A percentile compares a stretch with the other conserved stretches of the same genome.
phyloP scores from a whole-genome alignment of 2,329 filamentous ascomycete species.

The Aspergillus aculeatus region DNA sequence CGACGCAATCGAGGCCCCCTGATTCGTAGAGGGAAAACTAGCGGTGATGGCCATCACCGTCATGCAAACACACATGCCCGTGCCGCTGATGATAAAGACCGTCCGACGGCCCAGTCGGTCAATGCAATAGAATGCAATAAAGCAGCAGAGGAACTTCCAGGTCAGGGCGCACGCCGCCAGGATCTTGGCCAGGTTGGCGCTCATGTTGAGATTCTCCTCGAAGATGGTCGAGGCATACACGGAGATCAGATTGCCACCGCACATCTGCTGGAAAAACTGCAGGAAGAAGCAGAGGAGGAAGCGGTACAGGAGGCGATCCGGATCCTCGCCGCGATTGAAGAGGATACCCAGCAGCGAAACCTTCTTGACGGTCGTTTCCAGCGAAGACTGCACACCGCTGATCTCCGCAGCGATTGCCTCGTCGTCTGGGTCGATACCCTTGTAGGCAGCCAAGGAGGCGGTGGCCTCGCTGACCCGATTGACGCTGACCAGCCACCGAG shows the following conservation, averaged over 20 bases:
- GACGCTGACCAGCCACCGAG: slow-evolving; percentile 24
- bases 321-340: slow-evolving; percentile 11
- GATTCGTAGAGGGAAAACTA: slow-evolving; percentile 27
- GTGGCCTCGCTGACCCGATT: slow-evolving; percentile 19
- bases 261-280: slow-evolving; percentile 23
- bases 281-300: slow-evolving; percentile 20
- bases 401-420: slow-evolving; percentile 19
- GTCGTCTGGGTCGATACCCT: slow-evolving; percentile 11
- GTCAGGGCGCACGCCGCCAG: slow-evolving; percentile 53
- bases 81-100: slow-evolving; percentile 54
- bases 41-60: slow-evolving; percentile 48
- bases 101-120: slow-evolving; percentile 52
- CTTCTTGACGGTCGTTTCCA: slow-evolving; percentile 17
- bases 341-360: slow-evolving; percentile 21
- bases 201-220: slow-evolving; percentile 16
- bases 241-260: slow-evolving; percentile 20
- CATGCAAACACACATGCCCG: slow-evolving; percentile 58
- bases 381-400: slow-evolving; percentile 18
- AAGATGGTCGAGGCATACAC: slow-evolving; percentile 21
- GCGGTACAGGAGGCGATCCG: slow-evolving; percentile 22
- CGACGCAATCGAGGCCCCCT: slow-evolving; percentile 16
- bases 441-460: slow-evolving; percentile 16
- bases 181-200: slow-evolving; percentile 25
- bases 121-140: slow-evolving; percentile 52
- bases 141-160: slow-evolving; percentile 56